Conservation (phyloP, 176 grass and related monocot genomes). For the Carex parvula region DNA sequence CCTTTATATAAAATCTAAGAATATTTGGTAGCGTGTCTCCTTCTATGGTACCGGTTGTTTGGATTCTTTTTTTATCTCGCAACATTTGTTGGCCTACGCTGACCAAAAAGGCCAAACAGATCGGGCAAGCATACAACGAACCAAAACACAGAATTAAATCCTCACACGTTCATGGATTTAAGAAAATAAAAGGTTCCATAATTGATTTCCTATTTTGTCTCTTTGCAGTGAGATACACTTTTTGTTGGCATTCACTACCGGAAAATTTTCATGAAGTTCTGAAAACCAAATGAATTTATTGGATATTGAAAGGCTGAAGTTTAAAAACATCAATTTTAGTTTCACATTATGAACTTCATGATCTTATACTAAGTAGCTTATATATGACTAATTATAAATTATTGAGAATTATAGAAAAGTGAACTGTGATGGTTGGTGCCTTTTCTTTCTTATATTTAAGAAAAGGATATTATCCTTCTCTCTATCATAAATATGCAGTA, state of each 20-base stretch:
- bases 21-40: slow-evolving; percentile 16
- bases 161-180: too few relatives aligned
- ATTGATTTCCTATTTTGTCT: background rate
- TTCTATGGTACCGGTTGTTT: slow-evolving; percentile 17
- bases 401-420: too few relatives aligned
- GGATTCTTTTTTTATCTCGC: background rate
- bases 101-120: background rate
- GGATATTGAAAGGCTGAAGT: background rate
- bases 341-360: too few relatives aligned
- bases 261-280: background rate
- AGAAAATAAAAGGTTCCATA: background rate
- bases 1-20: background rate
- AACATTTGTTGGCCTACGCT: background rate
- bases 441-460: too few relatives aligned
- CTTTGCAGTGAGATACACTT: background rate
- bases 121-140: background rate
- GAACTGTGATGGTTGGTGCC: too few relatives aligned
- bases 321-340: background rate
- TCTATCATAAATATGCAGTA: too few relatives aligned
- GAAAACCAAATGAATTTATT: background rate
- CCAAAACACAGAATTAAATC: background rate
- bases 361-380: too few relatives aligned
- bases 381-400: too few relatives aligned
- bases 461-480: too few relatives aligned
- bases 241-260: background rate